These are phyloP conservation scores for Datisca glomerata DNA, from an alignment of 306 rosid species.

Conservation along the genomic window DNA sequence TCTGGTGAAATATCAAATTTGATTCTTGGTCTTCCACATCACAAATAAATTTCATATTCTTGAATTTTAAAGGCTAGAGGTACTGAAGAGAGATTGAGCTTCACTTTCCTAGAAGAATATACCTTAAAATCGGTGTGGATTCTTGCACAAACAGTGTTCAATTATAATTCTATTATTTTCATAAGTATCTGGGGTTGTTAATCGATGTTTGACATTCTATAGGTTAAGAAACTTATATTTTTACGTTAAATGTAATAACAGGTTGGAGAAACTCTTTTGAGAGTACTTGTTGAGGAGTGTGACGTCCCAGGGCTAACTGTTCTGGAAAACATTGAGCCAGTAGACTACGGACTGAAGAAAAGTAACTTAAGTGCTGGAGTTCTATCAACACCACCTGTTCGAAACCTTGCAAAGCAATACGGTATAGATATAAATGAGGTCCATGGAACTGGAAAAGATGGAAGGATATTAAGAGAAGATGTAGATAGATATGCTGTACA, in stretches of 20 bases:
- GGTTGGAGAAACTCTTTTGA: slow-evolving; percentile 92
- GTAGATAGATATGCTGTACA: slow-evolving; percentile 41
- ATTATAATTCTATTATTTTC: not conserved
- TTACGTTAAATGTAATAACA: slow-evolving; percentile 25
- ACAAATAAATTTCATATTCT: no score
- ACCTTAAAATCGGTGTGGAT: no score
- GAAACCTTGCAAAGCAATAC: slow-evolving; percentile 68
- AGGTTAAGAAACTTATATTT: not conserved
- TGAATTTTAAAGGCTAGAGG: no score
- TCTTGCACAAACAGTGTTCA: not conserved
- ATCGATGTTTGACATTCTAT: not conserved
- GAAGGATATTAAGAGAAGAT: slow-evolving; percentile 71
- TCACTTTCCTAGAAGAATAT: no score
- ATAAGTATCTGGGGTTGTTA: no score
- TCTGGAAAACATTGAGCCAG: slow-evolving; percentile 23
- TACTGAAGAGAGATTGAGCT: no score
- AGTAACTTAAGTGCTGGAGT: slow-evolving; percentile 24
- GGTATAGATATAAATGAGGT: slow-evolving; percentile 61
- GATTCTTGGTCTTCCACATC: no score
- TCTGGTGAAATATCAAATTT: no score
- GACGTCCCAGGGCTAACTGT: slow-evolving; percentile 16
- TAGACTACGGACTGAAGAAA: slow-evolving; percentile 23
- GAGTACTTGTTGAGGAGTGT: slow-evolving; percentile 32
- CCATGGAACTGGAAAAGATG: slow-evolving; percentile 69
- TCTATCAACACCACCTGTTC: slow-evolving; percentile 71